phyloP scores from a whole-genome alignment of 148 eudicot genomes.

The Silene latifolia region DNA sequence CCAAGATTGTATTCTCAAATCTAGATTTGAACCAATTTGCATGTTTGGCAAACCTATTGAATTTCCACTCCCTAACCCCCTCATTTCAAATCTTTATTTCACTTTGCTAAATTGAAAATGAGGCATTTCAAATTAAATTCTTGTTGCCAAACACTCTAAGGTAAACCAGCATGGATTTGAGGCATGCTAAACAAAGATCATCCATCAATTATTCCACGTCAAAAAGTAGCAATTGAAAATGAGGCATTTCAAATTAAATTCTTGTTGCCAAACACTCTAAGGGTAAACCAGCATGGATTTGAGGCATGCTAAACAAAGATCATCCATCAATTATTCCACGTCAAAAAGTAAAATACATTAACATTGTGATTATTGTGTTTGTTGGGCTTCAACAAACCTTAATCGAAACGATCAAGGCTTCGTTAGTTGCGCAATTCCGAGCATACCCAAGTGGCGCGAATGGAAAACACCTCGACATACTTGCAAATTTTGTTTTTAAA shows the following conservation, averaged over 20 bases:
- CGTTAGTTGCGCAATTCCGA: constrained; percentile 39
- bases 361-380: neutral
- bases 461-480: constrained; percentile 86
- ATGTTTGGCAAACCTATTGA: too few relatives aligned
- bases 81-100: too few relatives aligned
- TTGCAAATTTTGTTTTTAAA: constrained; percentile 2
- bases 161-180: neutral
- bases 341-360: neutral
- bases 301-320: neutral
- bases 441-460: constrained; percentile 63
- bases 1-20: too few relatives aligned
- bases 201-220: neutral
- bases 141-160: too few relatives aligned
- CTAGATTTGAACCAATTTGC: too few relatives aligned
- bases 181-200: neutral
- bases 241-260: too few relatives aligned
- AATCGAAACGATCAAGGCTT: constrained; percentile 92
- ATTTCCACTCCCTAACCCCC: too few relatives aligned
- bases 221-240: too few relatives aligned
- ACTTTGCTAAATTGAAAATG: too few relatives aligned
- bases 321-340: neutral
- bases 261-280: too few relatives aligned
- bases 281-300: neutral
- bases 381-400: constrained; percentile 69
- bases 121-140: too few relatives aligned